Evolutionary conservation across 106 monocot species (phyloP), one percentile per base, ranked within the genome.

Genomic region (Gastrodia elata): DNA sequence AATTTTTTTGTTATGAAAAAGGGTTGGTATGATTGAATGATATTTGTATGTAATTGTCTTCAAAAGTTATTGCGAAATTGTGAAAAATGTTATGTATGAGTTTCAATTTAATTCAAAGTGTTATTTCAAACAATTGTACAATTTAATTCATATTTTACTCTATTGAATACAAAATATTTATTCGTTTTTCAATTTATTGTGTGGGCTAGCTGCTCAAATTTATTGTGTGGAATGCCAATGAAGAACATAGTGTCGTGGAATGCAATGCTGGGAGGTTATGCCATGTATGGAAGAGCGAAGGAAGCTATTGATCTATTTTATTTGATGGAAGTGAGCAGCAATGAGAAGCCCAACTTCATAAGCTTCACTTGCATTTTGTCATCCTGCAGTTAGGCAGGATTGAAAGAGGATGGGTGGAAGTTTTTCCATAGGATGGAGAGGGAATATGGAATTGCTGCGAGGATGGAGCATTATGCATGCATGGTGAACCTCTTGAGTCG

Each of bases 391-490:
- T 90, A 94, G 74, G 82, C 90, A 0, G 90, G 94, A 5, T 39
- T 81, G 10, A 79, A 75, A 20, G 77, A 83, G 18, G 81, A 86
- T 46, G 94, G 90, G 28, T 41, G 77, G 74, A 10, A 37, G 36
- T 88, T 84, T 43, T 94, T 94, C 72, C 64, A 82, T 30, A 73
- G 28, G 77, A 94, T 91, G 94, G 32, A 73, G 7, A 24, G 14
- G 41, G 80, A 80, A 18, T 74, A 84, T 25, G 82, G 86, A 26
- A 79, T 94, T 25, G 30, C 4, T 40, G 73, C 88, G 38, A 78
- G 86, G 65, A 83, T 68, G 75, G 94, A 94, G 68, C 94, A 94
- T 42, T 94, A 88, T 74, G 86, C 94, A 32, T 94, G 94, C 71
- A 81, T 91, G 78, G 84, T 94, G 36, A 86, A 79, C 68, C 85